Conservation (phyloP, 192 early-diverging fungal species). For the Rhizophagus clarus region DNA sequence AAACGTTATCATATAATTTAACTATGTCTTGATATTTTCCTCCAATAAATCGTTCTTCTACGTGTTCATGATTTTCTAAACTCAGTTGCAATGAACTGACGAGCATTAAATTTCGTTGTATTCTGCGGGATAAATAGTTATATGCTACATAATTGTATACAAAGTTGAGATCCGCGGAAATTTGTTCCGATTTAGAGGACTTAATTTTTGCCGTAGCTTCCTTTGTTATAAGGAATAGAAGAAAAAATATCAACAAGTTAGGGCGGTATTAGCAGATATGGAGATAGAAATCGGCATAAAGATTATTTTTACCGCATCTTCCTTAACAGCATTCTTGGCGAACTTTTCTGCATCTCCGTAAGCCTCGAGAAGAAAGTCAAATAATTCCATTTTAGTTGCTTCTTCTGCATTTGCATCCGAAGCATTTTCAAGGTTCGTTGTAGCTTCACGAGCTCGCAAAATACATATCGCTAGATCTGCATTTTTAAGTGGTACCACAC, state of each 20-base stretch:
- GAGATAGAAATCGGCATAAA: not conserved
- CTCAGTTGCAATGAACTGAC: conserved; percentile 46
- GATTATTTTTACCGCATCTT: conserved; percentile 52
- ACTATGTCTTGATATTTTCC: conserved; percentile 65
- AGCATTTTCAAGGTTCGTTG: conserved; percentile 29
- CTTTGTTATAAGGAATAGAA: conserved; percentile 29
- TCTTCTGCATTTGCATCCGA: conserved; percentile 23
- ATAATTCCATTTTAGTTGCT: conserved; percentile 44
- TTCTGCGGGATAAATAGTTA: conserved; percentile 48
- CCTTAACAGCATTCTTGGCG: conserved; percentile 62
- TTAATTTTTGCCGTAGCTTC: conserved; percentile 65
- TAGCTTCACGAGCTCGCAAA: conserved; percentile 48
- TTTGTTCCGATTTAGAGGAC: conserved; percentile 68
- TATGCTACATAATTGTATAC: conserved; percentile 62
- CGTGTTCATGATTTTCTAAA: conserved; percentile 37
- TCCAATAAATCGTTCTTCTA: conserved; percentile 37
- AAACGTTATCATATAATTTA: conserved; percentile 63
- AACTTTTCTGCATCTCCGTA: conserved; percentile 63
- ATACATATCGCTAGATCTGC: conserved; percentile 51
- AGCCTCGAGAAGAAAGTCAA: conserved; percentile 56
- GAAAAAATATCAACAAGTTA: not conserved
- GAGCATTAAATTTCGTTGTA: conserved; percentile 61
- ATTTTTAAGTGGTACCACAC: conserved; percentile 45
- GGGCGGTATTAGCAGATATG: not conserved
- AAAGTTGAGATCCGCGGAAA: conserved; percentile 55